Conservation (phyloP, 2,329 filamentous ascomycete genomes). For the Botrytis pseudocinerea region DNA sequence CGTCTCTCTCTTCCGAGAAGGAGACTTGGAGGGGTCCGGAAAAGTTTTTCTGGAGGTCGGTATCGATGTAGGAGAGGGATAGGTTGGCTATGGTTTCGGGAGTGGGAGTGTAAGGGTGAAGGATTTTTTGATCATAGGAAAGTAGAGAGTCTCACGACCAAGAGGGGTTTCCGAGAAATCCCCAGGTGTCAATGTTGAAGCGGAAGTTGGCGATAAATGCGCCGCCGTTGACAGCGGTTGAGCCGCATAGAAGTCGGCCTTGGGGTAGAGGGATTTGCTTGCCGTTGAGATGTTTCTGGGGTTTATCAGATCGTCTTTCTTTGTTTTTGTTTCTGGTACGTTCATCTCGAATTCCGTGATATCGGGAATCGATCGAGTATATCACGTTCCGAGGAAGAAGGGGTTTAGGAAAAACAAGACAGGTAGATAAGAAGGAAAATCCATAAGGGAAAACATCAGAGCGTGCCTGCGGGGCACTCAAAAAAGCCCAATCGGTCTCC, state of each 20-base stretch:
- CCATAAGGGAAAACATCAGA: no score
- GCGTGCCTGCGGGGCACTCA: slow-evolving; percentile 5
- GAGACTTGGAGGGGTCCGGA: slow-evolving; percentile 4
- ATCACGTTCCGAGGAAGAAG: no score
- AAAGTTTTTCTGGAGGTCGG: no score
- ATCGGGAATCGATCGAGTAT: no score
- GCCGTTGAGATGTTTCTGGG: not conserved
- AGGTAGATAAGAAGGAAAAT: no score
- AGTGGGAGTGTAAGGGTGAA: slow-evolving; percentile 18
- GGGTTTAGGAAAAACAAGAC: no score
- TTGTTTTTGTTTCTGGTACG: no score
- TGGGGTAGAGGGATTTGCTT: slow-evolving; percentile 25
- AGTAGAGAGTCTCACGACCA: slow-evolving; percentile 43
- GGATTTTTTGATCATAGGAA: slow-evolving; percentile 47
- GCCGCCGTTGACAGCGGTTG: slow-evolving; percentile 43
- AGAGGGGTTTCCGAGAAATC: slow-evolving; percentile 43
- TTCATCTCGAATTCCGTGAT: no score
- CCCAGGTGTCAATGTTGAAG: slow-evolving; percentile 45
- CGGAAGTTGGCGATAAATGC: slow-evolving; percentile 31
- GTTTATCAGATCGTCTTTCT: not conserved
- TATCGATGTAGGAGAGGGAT: not conserved
- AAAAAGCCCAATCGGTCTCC: slow-evolving; percentile 22
- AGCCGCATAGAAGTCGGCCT: slow-evolving; percentile 42
- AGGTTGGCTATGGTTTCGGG: not conserved
- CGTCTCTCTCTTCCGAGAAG: not conserved